Evolutionary conservation across 2,329 filamentous ascomycete species (phyloP).

Genomic region (Paecilomyces variotii): DNA sequence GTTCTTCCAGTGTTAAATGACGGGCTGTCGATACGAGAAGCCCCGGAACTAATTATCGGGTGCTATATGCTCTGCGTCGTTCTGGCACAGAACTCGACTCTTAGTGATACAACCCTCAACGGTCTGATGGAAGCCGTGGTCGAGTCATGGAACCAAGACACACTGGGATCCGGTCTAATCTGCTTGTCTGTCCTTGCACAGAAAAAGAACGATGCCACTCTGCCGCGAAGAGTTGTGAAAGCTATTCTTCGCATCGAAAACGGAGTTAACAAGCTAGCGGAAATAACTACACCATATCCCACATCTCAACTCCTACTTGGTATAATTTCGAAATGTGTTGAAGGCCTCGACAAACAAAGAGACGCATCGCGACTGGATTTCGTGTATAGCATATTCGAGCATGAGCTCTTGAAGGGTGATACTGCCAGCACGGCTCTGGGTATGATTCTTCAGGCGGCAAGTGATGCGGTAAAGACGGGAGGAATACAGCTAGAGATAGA

Average conservation of each 20-base stretch:
- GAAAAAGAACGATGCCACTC: conserved; percentile 60
- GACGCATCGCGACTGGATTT: conserved; percentile 39
- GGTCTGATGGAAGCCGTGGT: conserved; percentile 85
- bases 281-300: conserved; percentile 25
- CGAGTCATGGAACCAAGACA: conserved; percentile 66
- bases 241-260: conserved; percentile 28
- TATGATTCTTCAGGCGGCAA: conserved; percentile 25
- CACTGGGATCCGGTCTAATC: conserved; percentile 63
- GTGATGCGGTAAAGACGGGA: conserved; percentile 40
- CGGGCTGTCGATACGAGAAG: conserved; percentile 65
- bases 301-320: conserved; percentile 28
- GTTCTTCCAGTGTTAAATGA: conserved; percentile 65
- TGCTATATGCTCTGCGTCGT: conserved; percentile 89
- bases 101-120: conserved; percentile 73
- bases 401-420: conserved; percentile 21
- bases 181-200: conserved; percentile 77
- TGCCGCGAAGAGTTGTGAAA: conserved; percentile 64
- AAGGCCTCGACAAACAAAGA: conserved; percentile 24
- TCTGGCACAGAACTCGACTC: conserved; percentile 70
- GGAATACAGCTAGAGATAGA: conserved; percentile 41
- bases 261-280: conserved; percentile 23
- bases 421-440: conserved; percentile 23
- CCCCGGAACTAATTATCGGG: conserved; percentile 71
- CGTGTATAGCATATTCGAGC: conserved; percentile 29
- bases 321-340: conserved; percentile 27